Evolutionary conservation across 2,329 filamentous ascomycete species (phyloP).

Genomic region (Madurella fahalii): DNA sequence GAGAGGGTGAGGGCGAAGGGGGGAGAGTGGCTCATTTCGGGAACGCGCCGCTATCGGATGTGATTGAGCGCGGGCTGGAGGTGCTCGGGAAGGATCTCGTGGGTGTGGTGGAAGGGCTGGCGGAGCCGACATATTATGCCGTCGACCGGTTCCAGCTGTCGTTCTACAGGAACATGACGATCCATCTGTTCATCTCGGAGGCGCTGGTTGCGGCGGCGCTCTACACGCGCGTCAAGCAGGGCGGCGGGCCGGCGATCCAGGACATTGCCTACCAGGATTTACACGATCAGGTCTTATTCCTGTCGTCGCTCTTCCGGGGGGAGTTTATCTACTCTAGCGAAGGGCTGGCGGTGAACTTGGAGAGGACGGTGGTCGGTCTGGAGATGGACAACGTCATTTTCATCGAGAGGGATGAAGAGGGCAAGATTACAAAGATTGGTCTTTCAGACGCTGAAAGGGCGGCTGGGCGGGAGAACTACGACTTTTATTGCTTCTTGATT

Average conservation of each 20-base stretch:
- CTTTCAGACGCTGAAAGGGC: constrained; percentile 71
- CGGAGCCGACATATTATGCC: constrained; percentile 89
- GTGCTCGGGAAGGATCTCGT: constrained; percentile 89
- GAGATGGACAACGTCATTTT: constrained; percentile 75
- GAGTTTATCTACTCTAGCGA: constrained; percentile 96
- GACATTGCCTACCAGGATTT: constrained; percentile 72
- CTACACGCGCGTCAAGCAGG: constrained; percentile 86
- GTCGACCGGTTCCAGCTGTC: constrained; percentile 95
- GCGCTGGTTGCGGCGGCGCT: constrained; percentile 84
- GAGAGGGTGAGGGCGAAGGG: constrained; percentile 74
- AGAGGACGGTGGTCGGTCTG: constrained; percentile 71
- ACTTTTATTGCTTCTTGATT: constrained; percentile 98
- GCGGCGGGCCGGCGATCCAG: constrained; percentile 78
- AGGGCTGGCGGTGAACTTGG: constrained; percentile 73
- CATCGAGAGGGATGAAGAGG: constrained; percentile 54
- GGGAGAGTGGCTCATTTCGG: constrained; percentile 93
- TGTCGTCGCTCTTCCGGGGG: constrained; percentile 88
- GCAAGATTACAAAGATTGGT: constrained; percentile 62
- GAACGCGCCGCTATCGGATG: constrained; percentile 69
- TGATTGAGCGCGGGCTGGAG: constrained; percentile 85
- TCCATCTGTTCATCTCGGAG: constrained; percentile 94
- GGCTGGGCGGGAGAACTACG: constrained; percentile 86
- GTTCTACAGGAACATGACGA: constrained; percentile 99
- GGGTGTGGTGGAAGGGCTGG: constrained; percentile 70
- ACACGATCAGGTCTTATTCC: constrained; percentile 75